phyloP scores from a whole-genome alignment of 805 yeast species.

The Vanderwaltozyma polyspora region DNA sequence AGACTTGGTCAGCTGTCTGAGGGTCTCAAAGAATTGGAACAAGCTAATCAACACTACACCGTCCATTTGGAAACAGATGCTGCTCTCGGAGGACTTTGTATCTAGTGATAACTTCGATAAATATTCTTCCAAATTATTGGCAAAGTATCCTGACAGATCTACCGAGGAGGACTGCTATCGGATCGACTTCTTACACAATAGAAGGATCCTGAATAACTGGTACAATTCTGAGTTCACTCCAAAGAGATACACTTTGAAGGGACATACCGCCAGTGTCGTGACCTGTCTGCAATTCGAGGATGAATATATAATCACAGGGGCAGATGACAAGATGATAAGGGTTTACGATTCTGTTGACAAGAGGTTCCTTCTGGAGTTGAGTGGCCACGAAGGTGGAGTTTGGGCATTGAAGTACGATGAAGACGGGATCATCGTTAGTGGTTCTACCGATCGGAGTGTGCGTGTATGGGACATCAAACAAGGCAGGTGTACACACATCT shows the following conservation, averaged over 20 bases:
- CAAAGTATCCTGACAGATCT: slow-evolving; percentile 20
- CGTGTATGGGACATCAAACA: slow-evolving; percentile 85
- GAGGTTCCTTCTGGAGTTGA: slow-evolving; percentile 43
- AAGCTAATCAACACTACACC: slow-evolving; percentile 45
- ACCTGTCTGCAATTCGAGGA: slow-evolving; percentile 92
- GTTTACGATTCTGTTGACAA: slow-evolving; percentile 75
- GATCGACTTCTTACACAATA: slow-evolving; percentile 45
- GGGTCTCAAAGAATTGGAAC: slow-evolving; percentile 64
- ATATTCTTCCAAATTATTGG: slow-evolving; percentile 13
- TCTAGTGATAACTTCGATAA: slow-evolving; percentile 35
- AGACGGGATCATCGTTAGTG: slow-evolving; percentile 64
- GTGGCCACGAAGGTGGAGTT: slow-evolving; percentile 95
- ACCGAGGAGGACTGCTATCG: slow-evolving; percentile 29
- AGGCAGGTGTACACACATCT: slow-evolving; percentile 81
- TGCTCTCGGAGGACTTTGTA: slow-evolving; percentile 51
- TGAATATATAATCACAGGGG: slow-evolving; percentile 82
- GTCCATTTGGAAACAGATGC: slow-evolving; percentile 57
- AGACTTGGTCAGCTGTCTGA: slow-evolving; percentile 49
- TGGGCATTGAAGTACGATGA: slow-evolving; percentile 93
- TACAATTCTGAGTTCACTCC: slow-evolving; percentile 63
- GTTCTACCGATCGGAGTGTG: slow-evolving; percentile 89
- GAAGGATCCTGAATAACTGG: slow-evolving; percentile 79
- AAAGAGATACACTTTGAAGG: slow-evolving; percentile 49
- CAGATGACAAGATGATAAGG: slow-evolving; percentile 74
- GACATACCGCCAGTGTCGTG: slow-evolving; percentile 70